Evolutionary conservation across 2,329 filamentous ascomycete species (phyloP), one percentile per base, ranked within the genome.

Genomic region (Claviceps purpurea): DNA sequence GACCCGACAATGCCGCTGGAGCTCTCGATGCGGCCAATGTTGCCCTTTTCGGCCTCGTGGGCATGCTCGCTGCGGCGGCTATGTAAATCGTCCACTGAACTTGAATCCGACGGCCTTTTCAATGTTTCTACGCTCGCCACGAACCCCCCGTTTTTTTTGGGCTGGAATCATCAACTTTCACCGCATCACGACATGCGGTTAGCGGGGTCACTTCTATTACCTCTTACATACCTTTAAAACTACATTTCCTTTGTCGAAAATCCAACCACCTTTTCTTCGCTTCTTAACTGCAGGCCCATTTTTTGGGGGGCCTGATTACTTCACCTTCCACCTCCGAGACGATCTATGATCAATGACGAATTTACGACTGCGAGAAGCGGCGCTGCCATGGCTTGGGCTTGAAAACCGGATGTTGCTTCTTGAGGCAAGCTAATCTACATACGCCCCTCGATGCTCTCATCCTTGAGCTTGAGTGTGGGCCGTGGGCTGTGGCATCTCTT

Each of bases 31-130:
- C 70, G 16, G 65, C 68, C 49, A 68, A 70, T 46, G 60, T 77
- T 13, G 73, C 71, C 38, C 58, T 76, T 41, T 74, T 71, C n/a
- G 76, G 73, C 50, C 60, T 77, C 46, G 71, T 71, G 44, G 76
- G 74, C 50, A 70, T 77, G 58, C 61, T 75, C n/a, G 69, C 69
- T 47, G 71, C 71, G 16, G 73, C 70, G n/a, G 56, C 81, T 53
- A 64, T 81, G 62, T 81, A 77, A 70, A 47, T 5, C 22, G n/a
- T 30, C 26, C 26, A 30, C 26, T 30, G 26, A 10, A 10, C 8
- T 30, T 1, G 26, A n/a, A 26, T 14, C 8, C 5, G 18, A 2
- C 14, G 38, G 24, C 5, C n/a, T n/a, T 20, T 24, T 7, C 2
- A 10, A 24, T 24, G 24, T 22, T 24, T 5, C 24, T 16, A 52